phyloP scores from a whole-genome alignment of 2,329 filamentous ascomycete genomes.

The Cordyceps farinosa region DNA sequence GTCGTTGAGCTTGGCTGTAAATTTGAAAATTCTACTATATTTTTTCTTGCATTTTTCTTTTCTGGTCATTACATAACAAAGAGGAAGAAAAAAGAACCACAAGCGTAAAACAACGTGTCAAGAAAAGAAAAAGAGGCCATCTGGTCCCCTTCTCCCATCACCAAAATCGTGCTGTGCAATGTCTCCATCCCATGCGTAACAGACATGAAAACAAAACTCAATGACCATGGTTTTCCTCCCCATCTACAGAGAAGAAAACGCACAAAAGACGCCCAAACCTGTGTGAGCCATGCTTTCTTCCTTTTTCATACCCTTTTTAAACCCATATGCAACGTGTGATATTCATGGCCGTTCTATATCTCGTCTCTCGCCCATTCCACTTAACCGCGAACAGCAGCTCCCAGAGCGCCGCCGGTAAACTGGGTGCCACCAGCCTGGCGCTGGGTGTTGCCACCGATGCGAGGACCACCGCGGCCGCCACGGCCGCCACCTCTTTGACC shows the following conservation, averaged over 20 bases:
- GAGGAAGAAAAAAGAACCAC: not conserved
- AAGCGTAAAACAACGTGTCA: slow-evolving; percentile 3
- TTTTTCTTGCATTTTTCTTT: slow-evolving; percentile 14
- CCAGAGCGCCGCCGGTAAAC: slow-evolving; percentile 78
- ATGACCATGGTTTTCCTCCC: slow-evolving; percentile 3
- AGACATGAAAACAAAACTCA: slow-evolving; percentile 14
- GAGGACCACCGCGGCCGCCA: slow-evolving; percentile 58
- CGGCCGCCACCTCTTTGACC: slow-evolving; percentile 61
- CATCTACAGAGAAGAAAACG: not conserved
- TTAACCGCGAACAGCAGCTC: slow-evolving; percentile 62
- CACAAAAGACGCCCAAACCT: slow-evolving; percentile 16
- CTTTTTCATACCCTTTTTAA: slow-evolving; percentile 10
- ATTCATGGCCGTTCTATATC: slow-evolving; percentile 9
- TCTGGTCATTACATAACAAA: slow-evolving; percentile 17
- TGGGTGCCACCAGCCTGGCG: slow-evolving; percentile 70
- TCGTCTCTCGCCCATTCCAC: not conserved
- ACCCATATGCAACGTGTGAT: slow-evolving; percentile 16
- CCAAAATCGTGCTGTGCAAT: slow-evolving; percentile 12
- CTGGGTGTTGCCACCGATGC: slow-evolving; percentile 55
- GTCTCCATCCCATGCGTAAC: slow-evolving; percentile 6
- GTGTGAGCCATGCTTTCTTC: slow-evolving; percentile 13
- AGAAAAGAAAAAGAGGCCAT: slow-evolving; percentile 3
- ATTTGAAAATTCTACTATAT: not conserved
- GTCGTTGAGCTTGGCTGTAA: not conserved
- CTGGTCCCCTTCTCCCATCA: not conserved